Percentiles rank a stretch among this genome's conserved stretches.
Conservation (phyloP, 352 stramenopile genomes). For the Elongisporangium prolatum region DNA sequence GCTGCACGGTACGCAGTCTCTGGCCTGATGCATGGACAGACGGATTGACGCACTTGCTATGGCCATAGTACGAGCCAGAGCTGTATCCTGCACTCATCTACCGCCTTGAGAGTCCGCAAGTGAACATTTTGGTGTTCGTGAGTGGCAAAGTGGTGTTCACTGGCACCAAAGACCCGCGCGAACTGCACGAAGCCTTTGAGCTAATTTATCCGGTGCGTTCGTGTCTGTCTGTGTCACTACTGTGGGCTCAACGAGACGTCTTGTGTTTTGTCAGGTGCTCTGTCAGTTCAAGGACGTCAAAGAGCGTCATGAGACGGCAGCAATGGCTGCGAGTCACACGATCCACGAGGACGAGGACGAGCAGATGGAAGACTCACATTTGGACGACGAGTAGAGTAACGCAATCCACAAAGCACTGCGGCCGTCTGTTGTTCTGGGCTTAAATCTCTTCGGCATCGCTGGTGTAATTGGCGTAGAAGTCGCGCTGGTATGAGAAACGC, state of each 20-base stretch:
- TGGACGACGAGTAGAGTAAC: slow-evolving; percentile 21
- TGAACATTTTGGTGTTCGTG: slow-evolving; percentile 99
- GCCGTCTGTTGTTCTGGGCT: not conserved
- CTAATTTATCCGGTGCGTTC: slow-evolving; percentile 63
- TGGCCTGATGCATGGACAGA: no score
- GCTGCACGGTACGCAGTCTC: slow-evolving; percentile 45
- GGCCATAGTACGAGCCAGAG: slow-evolving; percentile 95
- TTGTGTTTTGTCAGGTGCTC: slow-evolving; percentile 45
- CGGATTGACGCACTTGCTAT: slow-evolving; percentile 1
- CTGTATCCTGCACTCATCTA: slow-evolving; percentile 99
- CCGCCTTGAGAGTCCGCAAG: slow-evolving; percentile 92
- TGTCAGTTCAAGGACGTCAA: slow-evolving; percentile 52
- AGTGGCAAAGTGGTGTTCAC: slow-evolving; percentile 98
- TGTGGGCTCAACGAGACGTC: not conserved
- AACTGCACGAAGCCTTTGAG: slow-evolving; percentile 83
- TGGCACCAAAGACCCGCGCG: slow-evolving; percentile 82
- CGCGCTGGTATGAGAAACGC: slow-evolving; percentile 27
- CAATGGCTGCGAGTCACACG: not conserved
- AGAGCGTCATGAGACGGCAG: slow-evolving; percentile 13
- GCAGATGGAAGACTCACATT: slow-evolving; percentile 29
- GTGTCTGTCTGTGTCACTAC: slow-evolving; percentile 1
- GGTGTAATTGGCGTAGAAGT: slow-evolving; percentile 26
- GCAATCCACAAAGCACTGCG: not conserved
- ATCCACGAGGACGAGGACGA: slow-evolving; percentile 17
- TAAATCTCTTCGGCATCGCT: not conserved